Evolutionary conservation across 495 filamentous ascomycete genomes (phyloP), one percentile per base, ranked within the genome.

Genomic region (Sordaria brevicollis): DNA sequence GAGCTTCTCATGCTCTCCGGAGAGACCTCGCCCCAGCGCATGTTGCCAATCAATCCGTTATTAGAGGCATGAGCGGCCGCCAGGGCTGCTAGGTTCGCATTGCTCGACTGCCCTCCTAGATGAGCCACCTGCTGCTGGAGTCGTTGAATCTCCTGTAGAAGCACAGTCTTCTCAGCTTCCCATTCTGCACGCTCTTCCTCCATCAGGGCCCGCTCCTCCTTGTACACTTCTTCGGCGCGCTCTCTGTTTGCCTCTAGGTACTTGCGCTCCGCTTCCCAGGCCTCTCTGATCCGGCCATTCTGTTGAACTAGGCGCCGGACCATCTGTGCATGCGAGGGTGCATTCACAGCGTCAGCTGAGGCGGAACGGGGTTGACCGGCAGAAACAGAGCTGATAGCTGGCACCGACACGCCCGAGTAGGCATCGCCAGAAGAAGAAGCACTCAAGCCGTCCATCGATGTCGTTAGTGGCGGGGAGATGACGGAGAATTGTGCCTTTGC

Each of bases 191-290:
- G 78, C 65, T 83, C 83, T 31, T 79, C 77, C 36, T 83, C 80
- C 79, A 84, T 83, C 35, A 83, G 69, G 5, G 74, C 76, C 0
- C 82, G 80, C 69, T 84, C 82, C 65, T 83, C 81, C 68, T 78
- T 79, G 70, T 82, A 83, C 17, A 83, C 76, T 70, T 81, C 80
- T 67, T 84, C 83, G 7, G 79, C 81, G 37, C 81, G 77, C 43
- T 79, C 76, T 7, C 83, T 78, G 68, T 78, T 82, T 7, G 81
- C 82, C 69, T 83, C 82, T 41, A 83, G 70, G 65, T 80, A 77
- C 21, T 79, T 79, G 21, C 83, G 80, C 74, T 84, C 83, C 10
- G 78, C 77, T 71, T 80, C 80, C 82, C 81, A 83, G n/a, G 76
- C 77, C 65, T 83, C 82, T 25, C 76, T 67, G 43, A 83, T 76